Evolutionary conservation across 2,329 filamentous ascomycete genomes (phyloP).

Genomic region (Aschersonia sp.): DNA sequence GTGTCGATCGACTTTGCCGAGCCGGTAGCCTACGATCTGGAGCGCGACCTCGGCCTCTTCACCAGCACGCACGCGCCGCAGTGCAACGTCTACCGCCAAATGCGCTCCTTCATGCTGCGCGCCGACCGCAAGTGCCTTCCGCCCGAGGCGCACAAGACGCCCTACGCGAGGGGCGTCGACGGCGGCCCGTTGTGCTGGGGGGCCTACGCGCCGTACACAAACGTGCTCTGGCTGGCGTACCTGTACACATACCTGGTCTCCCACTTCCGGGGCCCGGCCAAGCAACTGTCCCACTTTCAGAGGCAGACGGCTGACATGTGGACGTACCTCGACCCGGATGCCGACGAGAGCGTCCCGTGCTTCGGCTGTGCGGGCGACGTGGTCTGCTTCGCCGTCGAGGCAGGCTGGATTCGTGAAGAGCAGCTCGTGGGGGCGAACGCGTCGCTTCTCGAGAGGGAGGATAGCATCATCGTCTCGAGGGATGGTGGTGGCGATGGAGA

Average conservation of each 20-base stretch:
- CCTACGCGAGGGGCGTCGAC: conserved; percentile 30
- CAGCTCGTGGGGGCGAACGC: conserved; percentile 29
- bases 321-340: conserved; percentile 36
- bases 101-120: conserved; percentile 41
- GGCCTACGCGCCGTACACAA: conserved; percentile 43
- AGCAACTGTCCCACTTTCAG: conserved; percentile 30
- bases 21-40: conserved; percentile 41
- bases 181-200: conserved; percentile 40
- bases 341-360: conserved; percentile 28
- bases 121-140: conserved; percentile 36
- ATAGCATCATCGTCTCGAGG: conserved; percentile 23
- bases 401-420: conserved; percentile 39
- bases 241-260: conserved; percentile 37
- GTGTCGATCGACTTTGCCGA: conserved; percentile 17
- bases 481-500: conserved; percentile 11
- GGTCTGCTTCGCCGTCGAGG: conserved; percentile 41
- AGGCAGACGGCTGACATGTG: conserved; percentile 36
- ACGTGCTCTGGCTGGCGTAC: conserved; percentile 51
- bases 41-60: conserved; percentile 45
- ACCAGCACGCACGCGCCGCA: conserved; percentile 44
- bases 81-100: conserved; percentile 47
- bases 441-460: conserved; percentile 22
- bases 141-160: conserved; percentile 27
- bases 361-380: conserved; percentile 42
- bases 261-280: conserved; percentile 31